A percentile compares a stretch with the other conserved stretches of the same genome.
These are phyloP conservation scores for Fusarium coicis DNA, from an alignment of 2,329 filamentous ascomycete species.

Conservation along the genomic window DNA sequence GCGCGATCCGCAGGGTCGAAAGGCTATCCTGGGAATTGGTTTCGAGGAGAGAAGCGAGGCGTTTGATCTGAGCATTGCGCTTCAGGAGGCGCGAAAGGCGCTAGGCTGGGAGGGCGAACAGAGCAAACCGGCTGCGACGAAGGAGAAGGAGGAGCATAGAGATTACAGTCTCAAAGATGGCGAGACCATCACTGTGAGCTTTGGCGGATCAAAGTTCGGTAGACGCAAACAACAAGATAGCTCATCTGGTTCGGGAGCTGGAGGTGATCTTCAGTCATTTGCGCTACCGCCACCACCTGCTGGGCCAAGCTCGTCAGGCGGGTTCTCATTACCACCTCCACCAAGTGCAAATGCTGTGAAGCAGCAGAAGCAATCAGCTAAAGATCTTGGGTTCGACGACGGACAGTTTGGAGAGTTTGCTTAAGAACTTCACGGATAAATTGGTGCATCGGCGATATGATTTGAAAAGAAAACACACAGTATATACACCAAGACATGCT, in stretches of 20 bases:
- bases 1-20: slow-evolving; percentile 77
- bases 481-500: slow-evolving; percentile 21
- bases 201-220: slow-evolving; percentile 67
- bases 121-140: slow-evolving; percentile 50
- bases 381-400: slow-evolving; percentile 85
- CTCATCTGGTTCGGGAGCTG: slow-evolving; percentile 27
- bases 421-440: slow-evolving; percentile 42
- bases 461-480: slow-evolving; percentile 16
- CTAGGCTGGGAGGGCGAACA: slow-evolving; percentile 66
- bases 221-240: slow-evolving; percentile 56
- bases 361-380: slow-evolving; percentile 63
- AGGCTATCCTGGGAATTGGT: slow-evolving; percentile 83
- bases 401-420: slow-evolving; percentile 89
- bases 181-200: slow-evolving; percentile 86
- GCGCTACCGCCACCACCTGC: slow-evolving; percentile 78
- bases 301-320: slow-evolving; percentile 51
- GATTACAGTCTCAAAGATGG: slow-evolving; percentile 91
- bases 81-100: slow-evolving; percentile 81
- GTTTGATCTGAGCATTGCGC: slow-evolving; percentile 83
- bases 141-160: slow-evolving; percentile 52
- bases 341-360: slow-evolving; percentile 71
- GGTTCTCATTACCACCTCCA: slow-evolving; percentile 72
- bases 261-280: slow-evolving; percentile 64
- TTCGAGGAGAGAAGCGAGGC: slow-evolving; percentile 89
- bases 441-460: slow-evolving; percentile 34